Conservation (phyloP, 129 eudicot genomes). For the Tagetes erecta region DNA sequence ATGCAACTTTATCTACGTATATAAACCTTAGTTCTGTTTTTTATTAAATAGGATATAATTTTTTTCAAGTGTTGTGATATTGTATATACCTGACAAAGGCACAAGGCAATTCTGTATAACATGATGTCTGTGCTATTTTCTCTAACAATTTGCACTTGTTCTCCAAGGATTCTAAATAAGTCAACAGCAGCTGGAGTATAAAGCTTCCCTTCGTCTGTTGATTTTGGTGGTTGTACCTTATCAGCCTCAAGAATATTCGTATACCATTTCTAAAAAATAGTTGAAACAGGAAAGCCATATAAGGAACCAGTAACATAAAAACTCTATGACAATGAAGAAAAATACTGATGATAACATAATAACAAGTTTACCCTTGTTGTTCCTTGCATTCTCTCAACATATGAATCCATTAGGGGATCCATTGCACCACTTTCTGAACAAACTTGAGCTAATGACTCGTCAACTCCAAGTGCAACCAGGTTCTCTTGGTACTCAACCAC, state of each 20-base stretch:
- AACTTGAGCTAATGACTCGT: constrained; percentile 96
- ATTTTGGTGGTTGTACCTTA: constrained; percentile 89
- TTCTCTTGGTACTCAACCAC: constrained; percentile 95
- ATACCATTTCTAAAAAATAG: constrained; percentile 77
- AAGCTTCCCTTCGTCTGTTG: constrained; percentile 89
- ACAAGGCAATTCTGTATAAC: constrained; percentile 89
- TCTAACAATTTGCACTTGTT: constrained; percentile 93
- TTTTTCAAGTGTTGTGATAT: neutral
- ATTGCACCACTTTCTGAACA: constrained; percentile 99
- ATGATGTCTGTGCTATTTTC: constrained; percentile 96
- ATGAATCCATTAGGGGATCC: constrained; percentile 99
- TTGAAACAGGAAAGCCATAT: neutral
- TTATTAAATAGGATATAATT: constrained; percentile 27
- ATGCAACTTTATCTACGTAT: neutral
- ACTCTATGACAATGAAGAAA: neutral
- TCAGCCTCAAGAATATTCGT: constrained; percentile 95
- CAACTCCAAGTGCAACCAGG: constrained; percentile 90
- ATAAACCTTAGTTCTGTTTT: neutral
- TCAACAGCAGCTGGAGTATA: constrained; percentile 99
- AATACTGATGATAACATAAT: neutral
- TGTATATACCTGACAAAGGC: constrained; percentile 73
- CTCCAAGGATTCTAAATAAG: constrained; percentile 90
- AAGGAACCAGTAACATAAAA: constrained; percentile 1
- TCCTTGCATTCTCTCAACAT: constrained; percentile 99
- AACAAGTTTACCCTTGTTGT: constrained; percentile 66